Conservation (phyloP, 2,329 filamentous ascomycete species). For the Dichotomopilus funicola region DNA sequence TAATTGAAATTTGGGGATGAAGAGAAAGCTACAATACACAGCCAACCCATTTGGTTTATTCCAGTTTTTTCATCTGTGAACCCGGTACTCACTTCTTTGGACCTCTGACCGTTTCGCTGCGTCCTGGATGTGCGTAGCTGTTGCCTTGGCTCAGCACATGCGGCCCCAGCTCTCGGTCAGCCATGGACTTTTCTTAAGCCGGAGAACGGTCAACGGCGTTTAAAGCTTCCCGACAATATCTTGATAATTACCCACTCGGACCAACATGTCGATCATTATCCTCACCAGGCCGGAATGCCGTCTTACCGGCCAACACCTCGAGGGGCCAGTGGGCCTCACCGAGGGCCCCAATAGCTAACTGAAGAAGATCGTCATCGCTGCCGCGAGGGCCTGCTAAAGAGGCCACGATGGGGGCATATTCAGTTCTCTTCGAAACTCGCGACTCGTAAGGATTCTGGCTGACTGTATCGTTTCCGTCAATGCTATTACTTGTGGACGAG, state of each 20-base stretch:
- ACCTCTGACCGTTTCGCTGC: too few relatives aligned
- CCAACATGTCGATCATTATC: neutral
- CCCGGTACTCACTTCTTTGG: too few relatives aligned
- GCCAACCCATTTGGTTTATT: too few relatives aligned
- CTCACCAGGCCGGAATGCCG: neutral
- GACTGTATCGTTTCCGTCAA: neutral
- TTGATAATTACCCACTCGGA: neutral
- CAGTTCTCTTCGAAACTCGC: neutral
- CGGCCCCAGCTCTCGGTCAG: too few relatives aligned
- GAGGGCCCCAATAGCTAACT: neutral
- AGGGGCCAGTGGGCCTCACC: neutral
- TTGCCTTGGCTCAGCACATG: too few relatives aligned
- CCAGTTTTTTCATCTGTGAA: too few relatives aligned
- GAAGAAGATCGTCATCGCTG: neutral
- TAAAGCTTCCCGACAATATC: neutral
- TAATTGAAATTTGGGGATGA: too few relatives aligned
- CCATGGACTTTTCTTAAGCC: too few relatives aligned
- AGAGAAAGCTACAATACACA: too few relatives aligned
- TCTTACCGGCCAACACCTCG: neutral
- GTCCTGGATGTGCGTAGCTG: too few relatives aligned
- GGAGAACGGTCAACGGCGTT: too few relatives aligned
- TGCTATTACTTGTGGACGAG: neutral
- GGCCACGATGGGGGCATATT: neutral
- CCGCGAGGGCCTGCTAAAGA: neutral
- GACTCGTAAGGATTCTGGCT: neutral